These are phyloP conservation scores for Biscogniauxia mediterranea DNA, from an alignment of 2,329 filamentous ascomycete genomes.

Conservation along the genomic window DNA sequence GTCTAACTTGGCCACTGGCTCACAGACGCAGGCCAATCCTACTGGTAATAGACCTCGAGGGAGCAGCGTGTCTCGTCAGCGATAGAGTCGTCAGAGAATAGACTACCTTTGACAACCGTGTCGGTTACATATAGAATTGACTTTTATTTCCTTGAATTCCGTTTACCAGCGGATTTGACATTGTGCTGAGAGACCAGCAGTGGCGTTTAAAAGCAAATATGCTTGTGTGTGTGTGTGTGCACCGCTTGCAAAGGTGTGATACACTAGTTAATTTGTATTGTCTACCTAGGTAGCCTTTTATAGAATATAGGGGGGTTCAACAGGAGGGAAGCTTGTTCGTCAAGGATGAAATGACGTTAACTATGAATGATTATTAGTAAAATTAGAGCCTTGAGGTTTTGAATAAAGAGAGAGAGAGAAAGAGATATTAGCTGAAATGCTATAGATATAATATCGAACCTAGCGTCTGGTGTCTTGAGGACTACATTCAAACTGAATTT, in stretches of 20 bases:
- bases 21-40: constrained; percentile 1
- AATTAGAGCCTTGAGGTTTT: too few species aligned
- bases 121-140: constrained; percentile 11
- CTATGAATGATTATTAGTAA: too few species aligned
- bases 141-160: not conserved
- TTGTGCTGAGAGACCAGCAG: too few species aligned
- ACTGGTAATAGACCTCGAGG: constrained; percentile 5
- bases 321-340: too few species aligned
- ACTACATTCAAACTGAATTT: too few species aligned
- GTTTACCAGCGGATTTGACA: not conserved
- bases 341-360: too few species aligned
- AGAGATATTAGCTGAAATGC: too few species aligned
- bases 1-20: constrained; percentile 2
- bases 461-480: too few species aligned
- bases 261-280: not conserved
- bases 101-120: constrained; percentile 2
- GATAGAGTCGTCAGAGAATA: constrained; percentile 11
- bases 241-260: not conserved
- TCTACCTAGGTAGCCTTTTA: not conserved
- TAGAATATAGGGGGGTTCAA: not conserved
- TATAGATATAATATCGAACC: too few species aligned
- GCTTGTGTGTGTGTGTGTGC: not conserved
- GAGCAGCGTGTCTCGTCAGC: constrained; percentile 17
- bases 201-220: not conserved
- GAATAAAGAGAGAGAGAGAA: too few species aligned